Base-by-base conservation (phyloP, 1,284 basidiomycete genomes). In the Apiotrichum gracile region DNA sequence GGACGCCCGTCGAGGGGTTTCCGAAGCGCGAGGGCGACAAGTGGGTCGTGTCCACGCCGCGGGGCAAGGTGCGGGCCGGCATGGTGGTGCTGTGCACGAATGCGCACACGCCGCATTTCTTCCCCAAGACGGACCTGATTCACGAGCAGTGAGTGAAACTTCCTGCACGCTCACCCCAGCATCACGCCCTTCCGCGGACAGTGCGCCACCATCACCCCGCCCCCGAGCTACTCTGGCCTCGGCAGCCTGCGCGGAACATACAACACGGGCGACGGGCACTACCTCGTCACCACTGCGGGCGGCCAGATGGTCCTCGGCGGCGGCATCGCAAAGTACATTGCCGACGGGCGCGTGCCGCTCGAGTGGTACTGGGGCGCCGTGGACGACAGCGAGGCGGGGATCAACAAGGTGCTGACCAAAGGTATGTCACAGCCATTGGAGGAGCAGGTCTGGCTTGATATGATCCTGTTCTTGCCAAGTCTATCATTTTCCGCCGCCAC, bases 11-110 rank as follows among this genome's bases (percentile, higher is more conserved):
- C n/a, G 19, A 24, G 6, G 44, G 41, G 0, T 43, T 59, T 25
- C 56, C 55, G 9, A 17, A 21, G 12, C 29, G 26, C 7, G 38
- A 38, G 7, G 52, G 51, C 12, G 46, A 35, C 5, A 4, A n/a
- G 17, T 60, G 57, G 61, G 42, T 31, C 4, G 52, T 62, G 33
- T 31, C 43, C 43, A 63, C 61, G 14, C 25, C 45, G 6, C 52
- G 55, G 43, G 67, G 67, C 1, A 21, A n/a, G 5, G 57, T 68
- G 27, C 31, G 10, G 2, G 61, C 67, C 2, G 19, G 22, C 13
- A 39, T 52, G 29, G 61, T 69, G 13, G 48, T 69, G 0, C 41
- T 69, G 38, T 64, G 62, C 50, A 62, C 62, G 8, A 68, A 68
- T 47, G 66, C 66, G 16, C 61, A 68, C 49, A 68, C 64, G 14